Evolutionary conservation across 192 early-diverging fungal species (phyloP), one percentile per base, ranked within the genome.

Genomic region (Chytriomyces sp.): DNA sequence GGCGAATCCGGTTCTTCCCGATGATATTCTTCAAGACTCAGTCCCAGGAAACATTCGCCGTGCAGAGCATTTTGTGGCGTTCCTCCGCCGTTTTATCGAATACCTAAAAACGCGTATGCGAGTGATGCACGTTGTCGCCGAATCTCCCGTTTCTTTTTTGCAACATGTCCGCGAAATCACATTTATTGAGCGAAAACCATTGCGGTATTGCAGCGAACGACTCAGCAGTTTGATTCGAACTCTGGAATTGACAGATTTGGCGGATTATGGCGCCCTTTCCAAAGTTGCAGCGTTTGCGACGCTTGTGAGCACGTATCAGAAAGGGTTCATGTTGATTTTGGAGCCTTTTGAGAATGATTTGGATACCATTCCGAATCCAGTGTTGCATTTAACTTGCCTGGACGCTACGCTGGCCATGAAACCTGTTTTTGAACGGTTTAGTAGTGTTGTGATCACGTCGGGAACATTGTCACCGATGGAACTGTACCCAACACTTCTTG

Each of bases 401-500:
- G 98, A 99, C 82, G 96, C 98, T 0, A 93, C 96, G 1, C 87
- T 98, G 64, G 97, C 97, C 5, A 98, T 99, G 75, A 91, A 90
- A 77, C 98, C 98, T 13, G 93, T 99, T 10, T 98, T 99, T 88
- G 91, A 97, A 35, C 88, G 96, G 18, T 99, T 98, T 84, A 91
- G 91, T 67, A 92, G 94, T 3, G 98, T 99, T 9, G 92, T 98
- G 64, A 98, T 99, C 79, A 99, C 98, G 0, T 98, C 97, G 3
- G 98, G 98, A 67, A 99, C 98, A n/a, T 84, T 99, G 61, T 99
- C 98, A 13, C 98, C 98, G 2, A 86, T 99, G 86, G 95, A 97
- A 57, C 94, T 99, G 86, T 99, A 99, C 72, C 97, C 98, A 26
- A 94, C 93, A 69, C 92, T 99, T 64, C 82, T 99, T 5, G 90